Evolutionary conservation across 768 basidiomycete genomes (phyloP), one percentile per base, ranked within the genome.

Genomic region (Amanita pseudoporphyria): DNA sequence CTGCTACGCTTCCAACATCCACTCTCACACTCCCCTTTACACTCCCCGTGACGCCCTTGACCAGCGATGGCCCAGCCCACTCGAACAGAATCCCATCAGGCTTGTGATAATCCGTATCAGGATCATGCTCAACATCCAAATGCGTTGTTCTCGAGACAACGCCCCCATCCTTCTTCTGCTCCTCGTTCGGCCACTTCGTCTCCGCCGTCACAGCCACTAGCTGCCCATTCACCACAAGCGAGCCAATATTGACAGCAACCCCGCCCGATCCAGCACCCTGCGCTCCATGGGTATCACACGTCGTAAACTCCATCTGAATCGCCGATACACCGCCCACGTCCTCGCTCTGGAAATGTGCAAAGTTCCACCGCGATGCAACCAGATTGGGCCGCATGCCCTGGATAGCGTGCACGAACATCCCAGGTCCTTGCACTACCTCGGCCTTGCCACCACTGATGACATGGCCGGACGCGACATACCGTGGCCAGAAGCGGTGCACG

Each of bases 351-450:
- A 99, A 99, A 69, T 87, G 76, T 24, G 73, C 84, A 68, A 98
- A 99, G 71, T 98, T 97, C 96, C 96, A 99, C 7, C 85, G 69
- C 16, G 88, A 72, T 12, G 96, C 96, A 58, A 96, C 81, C 49
- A 91, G 77, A 67, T 99, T 88, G 43, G 95, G 93, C 6, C 92
- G 79, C 91, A 99, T 95, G 64, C 95, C 96, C 63, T 98, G 95
- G 63, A 98, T 96, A 39, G 95, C 95, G 64, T 95, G 89, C 16
- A 94, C 77, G 64, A 95, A 82, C 85, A 92, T 88, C 24, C 90
- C 89, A 32, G 76, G 69, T 38, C 86, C 87, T 28, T 76, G 63
- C 48, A 79, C 66, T 6, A 70, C 43, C 49, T 69, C 66, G 5
- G 83, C 83, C 51, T 77, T 66, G 38, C 87, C 88, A 28, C 80